Evolutionary conservation across 2,329 filamentous ascomycete genomes (phyloP).

Genomic region (Ceratocystis cacaofunesta): DNA sequence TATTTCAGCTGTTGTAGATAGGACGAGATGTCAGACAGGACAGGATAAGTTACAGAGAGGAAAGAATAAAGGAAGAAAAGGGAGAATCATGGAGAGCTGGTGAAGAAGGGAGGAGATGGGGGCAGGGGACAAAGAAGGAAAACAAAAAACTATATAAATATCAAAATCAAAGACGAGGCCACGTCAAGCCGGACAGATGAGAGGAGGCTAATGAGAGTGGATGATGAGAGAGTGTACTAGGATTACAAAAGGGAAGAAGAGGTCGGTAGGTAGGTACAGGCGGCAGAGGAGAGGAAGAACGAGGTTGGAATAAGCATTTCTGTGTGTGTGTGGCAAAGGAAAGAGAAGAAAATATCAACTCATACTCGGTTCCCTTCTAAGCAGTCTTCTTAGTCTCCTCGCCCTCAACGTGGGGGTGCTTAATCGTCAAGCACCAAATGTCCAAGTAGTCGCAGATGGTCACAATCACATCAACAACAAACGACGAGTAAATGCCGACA

Average conservation of each 20-base stretch:
- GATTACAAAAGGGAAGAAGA: neutral
- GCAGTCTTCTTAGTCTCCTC: conserved; percentile 29
- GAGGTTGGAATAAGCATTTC: neutral
- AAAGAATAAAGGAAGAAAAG: neutral
- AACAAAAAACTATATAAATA: neutral
- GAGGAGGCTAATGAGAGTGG: neutral
- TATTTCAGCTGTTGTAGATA: no score
- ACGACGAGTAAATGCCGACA: conserved; percentile 88
- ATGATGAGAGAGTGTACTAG: neutral
- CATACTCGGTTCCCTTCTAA: conserved; percentile 12
- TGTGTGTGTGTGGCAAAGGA: neutral
- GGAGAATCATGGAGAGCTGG: neutral
- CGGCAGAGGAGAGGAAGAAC: neutral
- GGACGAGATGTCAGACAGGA: no score
- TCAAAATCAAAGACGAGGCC: neutral
- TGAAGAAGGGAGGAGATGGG: neutral
- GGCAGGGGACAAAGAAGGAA: neutral
- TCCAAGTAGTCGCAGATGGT: conserved; percentile 97
- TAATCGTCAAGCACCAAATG: conserved; percentile 97
- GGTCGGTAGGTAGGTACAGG: no score
- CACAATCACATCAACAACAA: conserved; percentile 92
- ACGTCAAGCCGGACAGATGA: neutral
- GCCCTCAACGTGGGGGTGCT: conserved; percentile 51
- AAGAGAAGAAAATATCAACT: neutral
- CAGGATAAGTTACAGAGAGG: no score